Evolutionary conservation across 1,284 basidiomycete species (phyloP), one percentile per base, ranked within the genome.

Genomic region (Vanrija sp.): DNA sequence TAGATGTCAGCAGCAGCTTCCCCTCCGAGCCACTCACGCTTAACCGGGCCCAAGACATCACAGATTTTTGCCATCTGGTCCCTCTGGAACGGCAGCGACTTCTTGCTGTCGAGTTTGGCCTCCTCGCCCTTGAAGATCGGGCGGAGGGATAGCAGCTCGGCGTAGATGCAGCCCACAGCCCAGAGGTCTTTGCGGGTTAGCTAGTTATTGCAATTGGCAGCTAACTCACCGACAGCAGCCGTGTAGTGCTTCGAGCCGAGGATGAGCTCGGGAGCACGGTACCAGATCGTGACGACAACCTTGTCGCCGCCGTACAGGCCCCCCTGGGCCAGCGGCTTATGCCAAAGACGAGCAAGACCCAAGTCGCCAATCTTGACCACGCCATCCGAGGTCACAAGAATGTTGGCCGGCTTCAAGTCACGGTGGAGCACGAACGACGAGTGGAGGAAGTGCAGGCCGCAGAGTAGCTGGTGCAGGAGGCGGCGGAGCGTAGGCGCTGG

Each of bases 71-170:
- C 79, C 61, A 98, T 82, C 69, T 99, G 96, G 75, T 98, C 95
- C 53, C 86, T 83, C 74, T 96, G 94, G 71, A 96, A 97, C 0
- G 93, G 94, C 0, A 96, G 86, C 61, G 87, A 90, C 81, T 94
- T 94, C 62, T 75, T 76, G 44, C 65, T 70, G 63, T 97, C 93
- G 56, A 97, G 78, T 75, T 98, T 98, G 6, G 94, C 95, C 75
- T 98, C 96, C 74, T 99, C 96, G 14, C 96, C 96, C 73, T 98
- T 99, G 81, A 98, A 99, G 65, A 99, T 97, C 0, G 96, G 96
- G 9, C 95, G 80, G 16, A 98, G 78, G 55, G 90, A 93, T 0
- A 96, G 83, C 19, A 99, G 79, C 74, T 99, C 96, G 3, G 94
- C 96, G 78, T 95, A 88, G 52, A 98, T 96, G 71, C 95, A 98